Evolutionary conservation across 1,284 basidiomycete species (phyloP), one percentile per base, ranked within the genome.

Genomic region (Fomitiporia mediterranea): DNA sequence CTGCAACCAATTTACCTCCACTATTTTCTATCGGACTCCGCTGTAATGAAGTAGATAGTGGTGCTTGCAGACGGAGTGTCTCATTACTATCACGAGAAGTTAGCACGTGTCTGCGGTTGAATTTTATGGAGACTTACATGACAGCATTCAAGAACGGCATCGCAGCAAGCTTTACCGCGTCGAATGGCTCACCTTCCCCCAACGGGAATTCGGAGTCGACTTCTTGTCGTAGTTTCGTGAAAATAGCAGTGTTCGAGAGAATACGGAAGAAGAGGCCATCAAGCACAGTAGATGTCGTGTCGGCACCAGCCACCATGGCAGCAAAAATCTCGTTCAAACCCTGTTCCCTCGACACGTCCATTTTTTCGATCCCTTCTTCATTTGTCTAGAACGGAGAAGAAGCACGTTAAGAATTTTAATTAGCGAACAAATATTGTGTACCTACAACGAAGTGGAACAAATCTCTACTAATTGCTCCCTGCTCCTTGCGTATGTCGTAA

Each of bases 371-470:
- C 6, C 62, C 63, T 9, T 65, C 69, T 55, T 68, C 68, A 43
- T 69, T 63, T 34, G 65, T 67, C 69, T 71, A 6, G 51, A n/a
- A n/a, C n/a, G n/a, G n/a, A n/a, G n/a, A n/a, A n/a, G n/a, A 25
- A 11, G 11, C 11, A 28, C 4, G 35, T 35, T 2, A 21, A 37
- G 15, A 11, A 40, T 3, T 4, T 5, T 15, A 52, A 11, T 6
- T 32, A 21, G 11, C 17, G 23, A 19, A 3, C 37, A 23, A 8
- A 8, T 3, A 40, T 13, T 9, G 30, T 9, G 35, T 1, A 43
- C 55, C 44, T 52, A 76, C 73, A 60, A 76, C 50, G 44, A 75
- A 65, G 52, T 71, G 66, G 59, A 74, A 74, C 4, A 75, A 61
- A 58, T 75, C 74, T 52, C 67, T 70, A 34, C 32, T 62, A 5